These are phyloP conservation scores for Cryptomeria japonica DNA, from an alignment of 75 land plant genomes.

Conservation along the genomic window DNA sequence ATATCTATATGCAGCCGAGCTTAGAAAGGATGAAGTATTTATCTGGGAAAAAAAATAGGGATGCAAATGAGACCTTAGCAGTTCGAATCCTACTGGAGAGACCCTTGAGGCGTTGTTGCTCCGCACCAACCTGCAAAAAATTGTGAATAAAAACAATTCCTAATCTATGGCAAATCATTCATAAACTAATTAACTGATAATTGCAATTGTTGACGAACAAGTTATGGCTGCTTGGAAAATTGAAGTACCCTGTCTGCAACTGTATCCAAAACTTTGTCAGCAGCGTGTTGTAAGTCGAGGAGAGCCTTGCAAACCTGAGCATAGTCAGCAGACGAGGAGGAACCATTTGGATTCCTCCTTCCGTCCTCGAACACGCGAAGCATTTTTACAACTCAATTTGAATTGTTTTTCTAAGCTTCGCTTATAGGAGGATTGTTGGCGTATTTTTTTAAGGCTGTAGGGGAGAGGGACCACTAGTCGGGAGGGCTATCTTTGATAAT, in stretches of 20 bases:
- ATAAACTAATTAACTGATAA: neutral
- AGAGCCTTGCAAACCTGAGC: conserved; percentile 27
- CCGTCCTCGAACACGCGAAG: conserved; percentile 13
- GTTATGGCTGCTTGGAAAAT: neutral
- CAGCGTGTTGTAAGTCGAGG: conserved; percentile 27
- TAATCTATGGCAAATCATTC: neutral
- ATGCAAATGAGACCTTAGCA: conserved; percentile 3
- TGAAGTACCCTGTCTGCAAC: conserved; percentile 24
- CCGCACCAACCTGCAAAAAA: conserved; percentile 14
- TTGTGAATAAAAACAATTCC: neutral
- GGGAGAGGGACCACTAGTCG: too few species aligned
- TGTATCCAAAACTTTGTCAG: conserved; percentile 26
- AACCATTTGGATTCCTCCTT: conserved; percentile 5
- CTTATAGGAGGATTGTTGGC: neutral
- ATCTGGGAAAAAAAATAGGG: neutral
- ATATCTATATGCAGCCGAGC: neutral
- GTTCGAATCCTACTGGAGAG: conserved; percentile 20
- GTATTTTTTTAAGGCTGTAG: too few species aligned
- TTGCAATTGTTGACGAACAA: neutral
- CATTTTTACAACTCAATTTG: neutral
- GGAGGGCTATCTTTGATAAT: too few species aligned
- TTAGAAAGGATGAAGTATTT: too few species aligned
- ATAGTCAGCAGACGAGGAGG: conserved; percentile 5
- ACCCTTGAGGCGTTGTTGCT: conserved; percentile 14
- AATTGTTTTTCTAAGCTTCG: neutral